Conservation (phyloP, 768 basidiomycete species). For the Zangia roseola region DNA sequence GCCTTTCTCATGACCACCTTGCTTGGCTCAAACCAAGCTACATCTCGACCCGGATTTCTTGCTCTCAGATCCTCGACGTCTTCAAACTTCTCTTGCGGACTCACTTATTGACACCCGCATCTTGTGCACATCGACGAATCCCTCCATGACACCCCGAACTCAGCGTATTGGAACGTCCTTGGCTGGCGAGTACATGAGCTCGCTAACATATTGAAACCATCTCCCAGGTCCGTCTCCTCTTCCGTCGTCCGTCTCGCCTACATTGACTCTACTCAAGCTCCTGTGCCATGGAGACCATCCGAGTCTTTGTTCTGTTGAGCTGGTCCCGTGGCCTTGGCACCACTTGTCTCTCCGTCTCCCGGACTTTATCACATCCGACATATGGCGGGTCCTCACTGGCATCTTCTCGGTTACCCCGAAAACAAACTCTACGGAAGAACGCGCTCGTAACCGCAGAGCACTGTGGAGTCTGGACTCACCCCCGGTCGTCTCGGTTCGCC, state of each 20-base stretch:
- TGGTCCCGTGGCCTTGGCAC: constrained; percentile 70
- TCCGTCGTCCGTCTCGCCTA: neutral
- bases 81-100: constrained; percentile 73
- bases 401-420: constrained; percentile 59
- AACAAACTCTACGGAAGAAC: constrained; percentile 58
- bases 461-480: constrained; percentile 68
- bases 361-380: constrained; percentile 45
- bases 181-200: constrained; percentile 77
- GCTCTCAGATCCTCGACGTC: constrained; percentile 57
- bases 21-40: constrained; percentile 57
- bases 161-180: constrained; percentile 74
- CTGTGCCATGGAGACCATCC: constrained; percentile 54
- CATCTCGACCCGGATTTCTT: constrained; percentile 49
- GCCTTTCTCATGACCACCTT: constrained; percentile 64
- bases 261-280: constrained; percentile 34
- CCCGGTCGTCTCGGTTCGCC: constrained; percentile 51
- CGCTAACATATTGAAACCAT: constrained; percentile 51
- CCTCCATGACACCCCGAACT: constrained; percentile 39
- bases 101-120: constrained; percentile 64
- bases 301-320: constrained; percentile 68
- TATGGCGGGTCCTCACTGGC: constrained; percentile 55
- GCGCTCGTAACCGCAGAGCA: too few species aligned
- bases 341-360: constrained; percentile 43
- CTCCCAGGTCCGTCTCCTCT: constrained; percentile 52
- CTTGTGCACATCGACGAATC: constrained; percentile 66